Base-by-base conservation (phyloP, 495 filamentous ascomycete genomes). In the Mytilinidion resinicola region DNA sequence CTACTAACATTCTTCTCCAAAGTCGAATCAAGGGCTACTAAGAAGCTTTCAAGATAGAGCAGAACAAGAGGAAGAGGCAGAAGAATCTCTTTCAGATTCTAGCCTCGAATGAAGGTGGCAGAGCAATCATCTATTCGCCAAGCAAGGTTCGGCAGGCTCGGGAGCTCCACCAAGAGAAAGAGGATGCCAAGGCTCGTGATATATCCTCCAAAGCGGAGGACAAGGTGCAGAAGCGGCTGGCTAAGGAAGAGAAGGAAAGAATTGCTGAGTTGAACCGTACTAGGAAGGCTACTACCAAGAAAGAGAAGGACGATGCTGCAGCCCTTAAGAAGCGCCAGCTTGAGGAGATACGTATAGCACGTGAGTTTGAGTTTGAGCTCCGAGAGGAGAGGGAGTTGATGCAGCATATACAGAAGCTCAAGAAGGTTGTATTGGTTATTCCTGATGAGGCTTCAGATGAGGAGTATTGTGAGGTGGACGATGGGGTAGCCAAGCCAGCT, bases 11-110 rank as follows among this genome's bases (percentile, higher is more conserved):
- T 17, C 8, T 46, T 17, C 15, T 46, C 20, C 20, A 46, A 46
- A 17, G 15, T 17, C 42, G 42, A 9, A 46, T 46, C 6, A 8
- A 46, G 42, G 42, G 42, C 42, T 39, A 39, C 14, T 9, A 39
- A 39, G 14, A 39, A 14, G 37, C 37, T 39, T 39, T 39, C 14
- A 39, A 39, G 37, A 39, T 46, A 17, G 20, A 9, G 20, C 8
- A 51, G 20, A 25, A 51, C 6, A 51, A 33, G 48, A 33, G 48
- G n/a, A 51, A 51, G 34, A 33, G 48, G 48, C 48, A 51, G 48
- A 51, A 51, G 48, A 33, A 33, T 7, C 9, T 51, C 33, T 51
- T 51, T 14, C 30, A 52, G 19, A 12, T 12, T 12, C 30, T 52
- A 52, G 35, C 19, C 4, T 14, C 11, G 10, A 35, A 35, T 36